phyloP scores from a whole-genome alignment of 441 rosid species.

The Sinapis alba region DNA sequence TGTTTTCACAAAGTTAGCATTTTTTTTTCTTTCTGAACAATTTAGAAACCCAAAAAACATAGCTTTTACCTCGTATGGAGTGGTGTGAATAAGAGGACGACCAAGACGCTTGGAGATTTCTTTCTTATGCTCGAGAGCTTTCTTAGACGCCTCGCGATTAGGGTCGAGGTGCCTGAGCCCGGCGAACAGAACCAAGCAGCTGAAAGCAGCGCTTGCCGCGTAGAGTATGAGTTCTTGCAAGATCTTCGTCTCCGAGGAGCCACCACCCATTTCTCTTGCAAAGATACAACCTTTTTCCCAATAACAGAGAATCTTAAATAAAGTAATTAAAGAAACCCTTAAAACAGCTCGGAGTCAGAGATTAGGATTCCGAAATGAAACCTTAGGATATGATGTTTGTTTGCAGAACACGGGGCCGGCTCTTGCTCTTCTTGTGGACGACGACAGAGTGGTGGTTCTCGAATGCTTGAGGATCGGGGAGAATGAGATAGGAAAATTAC shows the following conservation, averaged over 20 bases:
- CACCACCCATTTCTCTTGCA: conserved; percentile 30
- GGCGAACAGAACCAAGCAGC: conserved; percentile 78
- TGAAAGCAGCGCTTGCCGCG: conserved; percentile 95
- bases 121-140: conserved; percentile 86
- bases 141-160: conserved; percentile 84
- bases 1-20: conserved; percentile 31
- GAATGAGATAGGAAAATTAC: conserved; percentile 12
- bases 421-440: conserved; percentile 32
- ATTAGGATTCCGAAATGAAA: conserved; percentile 6
- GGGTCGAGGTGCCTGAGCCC: conserved; percentile 89
- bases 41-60: not conserved
- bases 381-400: not conserved
- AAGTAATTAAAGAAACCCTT: not conserved
- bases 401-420: conserved; percentile 1
- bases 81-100: conserved; percentile 84
- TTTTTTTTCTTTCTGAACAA: not conserved
- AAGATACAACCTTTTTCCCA: not conserved
- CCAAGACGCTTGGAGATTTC: conserved; percentile 88
- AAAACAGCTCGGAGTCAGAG: not conserved
- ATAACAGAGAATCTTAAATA: not conserved
- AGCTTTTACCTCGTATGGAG: conserved; percentile 69
- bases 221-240: conserved; percentile 71
- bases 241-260: conserved; percentile 74
- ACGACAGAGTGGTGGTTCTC: conserved; percentile 22
- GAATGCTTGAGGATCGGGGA: conserved; percentile 26